Percentiles rank a stretch among this genome's conserved stretches.
These are phyloP conservation scores for Coemansia aciculifera DNA, from an alignment of 192 early-diverging fungal genomes.

Conservation along the genomic window DNA sequence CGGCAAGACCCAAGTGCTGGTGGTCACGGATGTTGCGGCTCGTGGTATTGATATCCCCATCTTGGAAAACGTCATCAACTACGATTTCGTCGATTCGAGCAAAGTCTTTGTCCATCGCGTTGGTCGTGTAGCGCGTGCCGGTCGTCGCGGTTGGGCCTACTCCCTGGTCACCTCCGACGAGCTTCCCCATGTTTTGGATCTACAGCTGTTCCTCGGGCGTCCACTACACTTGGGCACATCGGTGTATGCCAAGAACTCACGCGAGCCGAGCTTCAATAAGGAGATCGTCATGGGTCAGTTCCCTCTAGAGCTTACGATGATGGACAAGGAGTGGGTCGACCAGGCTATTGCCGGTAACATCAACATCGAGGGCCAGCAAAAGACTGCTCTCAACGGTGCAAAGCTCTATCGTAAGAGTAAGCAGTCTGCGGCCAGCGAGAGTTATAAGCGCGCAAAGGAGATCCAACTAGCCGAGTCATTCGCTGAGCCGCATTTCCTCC, in stretches of 20 bases:
- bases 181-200: constrained; percentile 87
- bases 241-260: constrained; percentile 25
- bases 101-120: constrained; percentile 98
- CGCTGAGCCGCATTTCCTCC: constrained; percentile 75
- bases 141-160: constrained; percentile 88
- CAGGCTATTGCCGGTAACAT: constrained; percentile 62
- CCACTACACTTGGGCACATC: constrained; percentile 60
- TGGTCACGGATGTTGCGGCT: constrained; percentile 98
- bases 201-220: constrained; percentile 89
- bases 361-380: constrained; percentile 63
- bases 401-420: constrained; percentile 85
- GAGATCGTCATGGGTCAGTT: constrained; percentile 81
- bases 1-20: constrained; percentile 74
- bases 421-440: constrained; percentile 78
- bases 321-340: constrained; percentile 76
- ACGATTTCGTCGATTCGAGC: constrained; percentile 87
- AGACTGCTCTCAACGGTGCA: constrained; percentile 77
- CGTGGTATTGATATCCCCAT: constrained; percentile 99
- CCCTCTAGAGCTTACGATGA: constrained; percentile 65
- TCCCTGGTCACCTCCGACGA: constrained; percentile 87
- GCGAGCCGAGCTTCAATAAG: constrained; percentile 66
- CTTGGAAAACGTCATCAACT: constrained; percentile 96
- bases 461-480: constrained; percentile 60
- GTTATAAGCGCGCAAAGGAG: constrained; percentile 86
- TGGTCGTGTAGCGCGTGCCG: constrained; percentile 94